A percentile compares a stretch with the other conserved stretches of the same genome.
phyloP scores from a whole-genome alignment of 352 stramenopile genomes.

The Globisporangium perplexum region DNA sequence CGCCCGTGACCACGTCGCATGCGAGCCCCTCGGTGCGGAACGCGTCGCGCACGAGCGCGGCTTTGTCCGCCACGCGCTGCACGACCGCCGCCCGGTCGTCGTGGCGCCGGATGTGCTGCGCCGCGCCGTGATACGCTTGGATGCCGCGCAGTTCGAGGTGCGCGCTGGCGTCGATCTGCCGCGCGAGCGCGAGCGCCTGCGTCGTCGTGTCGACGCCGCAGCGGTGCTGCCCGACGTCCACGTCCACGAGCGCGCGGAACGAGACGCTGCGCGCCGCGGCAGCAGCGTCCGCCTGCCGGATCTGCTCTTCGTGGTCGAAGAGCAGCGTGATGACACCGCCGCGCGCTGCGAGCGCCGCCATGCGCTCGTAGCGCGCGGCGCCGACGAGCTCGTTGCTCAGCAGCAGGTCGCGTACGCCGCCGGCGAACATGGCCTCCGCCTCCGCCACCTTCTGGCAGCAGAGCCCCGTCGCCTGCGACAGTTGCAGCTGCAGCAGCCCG shows the following conservation, averaged over 20 bases:
- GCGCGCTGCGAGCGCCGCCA: slow-evolving; percentile 29
- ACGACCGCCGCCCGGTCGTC: slow-evolving; percentile 47
- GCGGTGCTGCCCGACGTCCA: slow-evolving; percentile 71
- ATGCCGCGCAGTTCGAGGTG: slow-evolving; percentile 42
- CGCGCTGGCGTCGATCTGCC: slow-evolving; percentile 17
- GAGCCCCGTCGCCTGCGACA: slow-evolving; percentile 41
- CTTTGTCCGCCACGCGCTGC: slow-evolving; percentile 31
- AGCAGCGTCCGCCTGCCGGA: slow-evolving; percentile 31
- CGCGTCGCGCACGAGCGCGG: slow-evolving; percentile 30
- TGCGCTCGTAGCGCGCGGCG: slow-evolving; percentile 33
- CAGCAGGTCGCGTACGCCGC: slow-evolving; percentile 46
- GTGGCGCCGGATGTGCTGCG: slow-evolving; percentile 65
- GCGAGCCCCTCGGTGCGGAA: slow-evolving; percentile 24
- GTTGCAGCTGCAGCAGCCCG: slow-evolving; percentile 36
- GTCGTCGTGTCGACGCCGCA: slow-evolving; percentile 57
- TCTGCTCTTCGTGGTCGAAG: slow-evolving; percentile 45
- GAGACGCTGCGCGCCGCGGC: slow-evolving; percentile 18
- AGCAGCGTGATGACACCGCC: slow-evolving; percentile 50
- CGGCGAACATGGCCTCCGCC: slow-evolving; percentile 64
- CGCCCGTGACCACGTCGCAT: slow-evolving; percentile 64
- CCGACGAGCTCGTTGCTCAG: slow-evolving; percentile 69
- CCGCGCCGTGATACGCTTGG: slow-evolving; percentile 68
- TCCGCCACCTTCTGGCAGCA: slow-evolving; percentile 72
- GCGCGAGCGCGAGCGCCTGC: slow-evolving; percentile 35
- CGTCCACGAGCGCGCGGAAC: slow-evolving; percentile 60